Conservation (phyloP, 305 asterid genomes). For the Salvia sclarea region DNA sequence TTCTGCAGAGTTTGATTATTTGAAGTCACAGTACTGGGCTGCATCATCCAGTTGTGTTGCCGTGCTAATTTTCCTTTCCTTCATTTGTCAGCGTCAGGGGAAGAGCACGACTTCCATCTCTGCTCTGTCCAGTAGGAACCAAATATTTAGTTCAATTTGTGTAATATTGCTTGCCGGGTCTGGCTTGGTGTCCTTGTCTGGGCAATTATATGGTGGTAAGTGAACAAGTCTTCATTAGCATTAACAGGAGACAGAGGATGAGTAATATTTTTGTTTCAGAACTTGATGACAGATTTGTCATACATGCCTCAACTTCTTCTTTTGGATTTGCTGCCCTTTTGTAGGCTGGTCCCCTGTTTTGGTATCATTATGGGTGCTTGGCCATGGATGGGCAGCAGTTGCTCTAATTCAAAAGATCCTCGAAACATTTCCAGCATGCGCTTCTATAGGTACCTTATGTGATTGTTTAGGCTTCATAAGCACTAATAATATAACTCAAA, state of each 20-base stretch:
- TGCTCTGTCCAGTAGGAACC: constrained; percentile 37
- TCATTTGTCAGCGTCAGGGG: constrained; percentile 42
- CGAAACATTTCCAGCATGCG: constrained; percentile 76
- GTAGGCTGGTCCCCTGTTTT: constrained; percentile 56
- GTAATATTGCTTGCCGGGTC: constrained; percentile 47
- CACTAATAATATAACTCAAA: background rate
- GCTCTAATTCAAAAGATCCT: constrained; percentile 66
- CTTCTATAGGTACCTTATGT: constrained; percentile 75
- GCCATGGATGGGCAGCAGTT: constrained; percentile 72
- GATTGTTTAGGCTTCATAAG: constrained; percentile 26
- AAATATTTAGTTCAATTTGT: constrained; percentile 40
- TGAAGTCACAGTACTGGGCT: constrained; percentile 79
- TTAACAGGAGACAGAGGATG: constrained; percentile 17
- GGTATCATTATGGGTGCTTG: constrained; percentile 59
- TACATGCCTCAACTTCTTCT: constrained; percentile 24
- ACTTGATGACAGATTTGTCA: background rate
- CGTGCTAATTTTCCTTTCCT: constrained; percentile 63
- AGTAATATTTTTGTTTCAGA: constrained; percentile 14
- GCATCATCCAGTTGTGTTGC: constrained; percentile 64
- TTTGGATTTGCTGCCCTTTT: constrained; percentile 29
- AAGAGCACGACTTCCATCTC: constrained; percentile 27
- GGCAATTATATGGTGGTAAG: constrained; percentile 57
- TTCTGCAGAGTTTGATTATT: constrained; percentile 69
- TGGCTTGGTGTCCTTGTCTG: constrained; percentile 45
- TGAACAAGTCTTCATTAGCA: constrained; percentile 5